These are phyloP conservation scores for Aspergillus conjunctus DNA, from an alignment of 495 filamentous ascomycete species.

Conservation along the genomic window DNA sequence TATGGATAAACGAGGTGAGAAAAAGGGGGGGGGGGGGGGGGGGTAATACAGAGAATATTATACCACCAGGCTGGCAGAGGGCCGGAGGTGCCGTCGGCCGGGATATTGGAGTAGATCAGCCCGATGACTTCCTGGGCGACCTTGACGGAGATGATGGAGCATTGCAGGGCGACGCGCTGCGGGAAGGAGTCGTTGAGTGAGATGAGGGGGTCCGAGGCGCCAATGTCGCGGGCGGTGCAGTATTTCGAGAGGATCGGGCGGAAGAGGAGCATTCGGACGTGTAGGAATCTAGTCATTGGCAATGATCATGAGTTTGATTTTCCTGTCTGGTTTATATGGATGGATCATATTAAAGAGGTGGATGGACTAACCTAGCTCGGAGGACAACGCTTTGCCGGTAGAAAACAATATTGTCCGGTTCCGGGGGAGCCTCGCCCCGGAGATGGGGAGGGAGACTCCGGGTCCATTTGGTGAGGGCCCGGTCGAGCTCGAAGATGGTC, in stretches of 20 bases:
- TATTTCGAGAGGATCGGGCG: conserved; percentile 41
- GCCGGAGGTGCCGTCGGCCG: conserved; percentile 36
- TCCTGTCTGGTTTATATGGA: no score
- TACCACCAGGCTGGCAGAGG: conserved; percentile 47
- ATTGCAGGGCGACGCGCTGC: conserved; percentile 40
- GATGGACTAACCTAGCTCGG: conserved; percentile 31
- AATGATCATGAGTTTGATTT: no score
- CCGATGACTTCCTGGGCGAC: conserved; percentile 41
- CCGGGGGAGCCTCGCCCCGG: conserved; percentile 12
- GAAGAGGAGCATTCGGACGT: conserved; percentile 42
- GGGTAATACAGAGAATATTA: conserved; percentile 39
- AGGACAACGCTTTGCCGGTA: conserved; percentile 40
- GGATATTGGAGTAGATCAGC: conserved; percentile 38
- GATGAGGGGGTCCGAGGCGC: conserved; percentile 26
- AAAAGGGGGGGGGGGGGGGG: neutral
- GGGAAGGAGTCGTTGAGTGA: conserved; percentile 38
- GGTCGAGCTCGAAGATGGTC: conserved; percentile 43
- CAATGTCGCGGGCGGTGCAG: conserved; percentile 35
- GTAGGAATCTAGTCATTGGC: conserved; percentile 36
- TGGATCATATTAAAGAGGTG: neutral
- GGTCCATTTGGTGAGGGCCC: conserved; percentile 37
- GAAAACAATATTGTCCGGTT: conserved; percentile 28
- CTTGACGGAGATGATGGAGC: conserved; percentile 42
- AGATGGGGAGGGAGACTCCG: conserved; percentile 35
- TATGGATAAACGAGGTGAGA: no score